Base-by-base conservation (phyloP, 2,329 filamentous ascomycete species). In the Aspergillus chevalieri region DNA sequence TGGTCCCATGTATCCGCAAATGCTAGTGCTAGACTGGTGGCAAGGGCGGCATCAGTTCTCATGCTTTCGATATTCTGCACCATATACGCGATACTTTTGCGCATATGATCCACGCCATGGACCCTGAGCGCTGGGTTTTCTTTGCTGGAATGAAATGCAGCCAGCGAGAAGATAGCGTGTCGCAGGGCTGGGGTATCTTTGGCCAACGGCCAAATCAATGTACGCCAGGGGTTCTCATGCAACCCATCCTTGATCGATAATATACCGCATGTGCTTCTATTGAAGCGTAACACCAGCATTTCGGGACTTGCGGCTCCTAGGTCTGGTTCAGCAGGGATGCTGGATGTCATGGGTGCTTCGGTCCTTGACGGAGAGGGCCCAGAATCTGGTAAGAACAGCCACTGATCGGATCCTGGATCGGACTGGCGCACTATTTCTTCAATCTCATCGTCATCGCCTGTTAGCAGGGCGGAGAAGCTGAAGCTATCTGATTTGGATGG, bases 1-100 rank as follows among this genome's bases (percentile, higher is more conserved):
- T 80, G 78, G 59, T 87, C 84, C 83, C 85, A 88, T 0, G 82
- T 83, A 59, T 87, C 84, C 1, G 83, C 80, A 61, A 87, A 87
- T 4, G 83, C 83, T 9, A 87, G 72, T 1, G 81, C 81, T 6
- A 88, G 69, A 0, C 83, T 85, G n/a, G 85, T 87, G 3, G 84
- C 85, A 39, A 88, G 75, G 12, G 83, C 83, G 30, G 80, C 79
- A 58, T 86, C 82, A 6, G 79, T 74, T 21, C 77, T 75, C 78
- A 87, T 86, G 52, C 77, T 80, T 44, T 77, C 72, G n/a, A 87
- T 76, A 17, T 80, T 78, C 17, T 75, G 75, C 22, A 78, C 77
- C 43, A 87, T 74, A 48, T 74, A 76, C 38, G 76, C 74, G 52
- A 87, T 79, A 47, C 82, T 84, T 49, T 74, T 73, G n/a, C 79